These are phyloP conservation scores for Gentiana straminea DNA, from an alignment of 257 asterid genomes.

Conservation along the genomic window DNA sequence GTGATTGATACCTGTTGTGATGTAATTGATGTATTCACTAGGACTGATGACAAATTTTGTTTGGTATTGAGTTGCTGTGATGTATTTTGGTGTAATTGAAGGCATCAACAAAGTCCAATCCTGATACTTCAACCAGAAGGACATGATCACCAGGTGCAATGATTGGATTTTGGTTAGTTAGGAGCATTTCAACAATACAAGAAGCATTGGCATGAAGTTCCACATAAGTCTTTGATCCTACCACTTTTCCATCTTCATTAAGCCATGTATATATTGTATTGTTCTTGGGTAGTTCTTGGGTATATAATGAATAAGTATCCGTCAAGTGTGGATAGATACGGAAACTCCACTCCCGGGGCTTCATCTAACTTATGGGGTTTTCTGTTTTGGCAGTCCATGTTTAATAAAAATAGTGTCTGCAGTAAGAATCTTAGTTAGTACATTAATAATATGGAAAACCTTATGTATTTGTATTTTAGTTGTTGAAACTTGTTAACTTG, in stretches of 20 bases:
- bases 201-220: constrained; percentile 62
- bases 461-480: no score
- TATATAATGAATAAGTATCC: constrained; percentile 42
- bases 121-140: constrained; percentile 67
- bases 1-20: no score
- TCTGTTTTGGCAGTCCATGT: constrained; percentile 22
- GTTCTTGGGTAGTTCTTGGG: constrained; percentile 19
- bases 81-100: constrained; percentile 12
- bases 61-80: no score
- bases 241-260: constrained; percentile 48
- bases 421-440: constrained; percentile 12
- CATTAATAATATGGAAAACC: no score
- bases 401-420: constrained; percentile 53
- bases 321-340: constrained; percentile 50
- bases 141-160: constrained; percentile 66
- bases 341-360: constrained; percentile 45
- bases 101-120: constrained; percentile 69
- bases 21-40: no score
- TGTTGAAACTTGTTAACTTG: constrained; percentile 1
- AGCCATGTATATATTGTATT: constrained; percentile 75
- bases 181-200: constrained; percentile 57
- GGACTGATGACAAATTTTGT: no score
- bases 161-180: constrained; percentile 46
- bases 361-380: constrained; percentile 34
- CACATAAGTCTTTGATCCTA: constrained; percentile 35